Evolutionary conservation across 192 early-diverging fungal genomes (phyloP).

Genomic region (Chytriomyces hyalinus): DNA sequence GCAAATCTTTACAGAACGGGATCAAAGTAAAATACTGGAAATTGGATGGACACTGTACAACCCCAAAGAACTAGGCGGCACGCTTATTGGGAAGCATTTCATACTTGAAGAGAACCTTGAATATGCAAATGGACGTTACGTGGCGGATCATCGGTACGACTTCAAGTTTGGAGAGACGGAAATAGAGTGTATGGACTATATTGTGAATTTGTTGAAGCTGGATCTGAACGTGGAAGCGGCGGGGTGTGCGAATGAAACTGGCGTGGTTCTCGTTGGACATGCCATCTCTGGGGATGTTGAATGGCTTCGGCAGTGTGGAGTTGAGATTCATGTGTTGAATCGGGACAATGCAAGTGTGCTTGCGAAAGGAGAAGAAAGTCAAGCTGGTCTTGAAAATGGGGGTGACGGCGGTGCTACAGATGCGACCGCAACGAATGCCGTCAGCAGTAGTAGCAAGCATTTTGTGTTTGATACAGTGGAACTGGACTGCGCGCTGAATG

Average conservation of each 20-base stretch:
- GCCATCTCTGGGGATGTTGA: constrained; percentile 18
- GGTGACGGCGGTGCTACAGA: neutral
- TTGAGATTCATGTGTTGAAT: neutral
- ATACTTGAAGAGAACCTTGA: constrained; percentile 22
- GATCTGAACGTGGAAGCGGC: constrained; percentile 15
- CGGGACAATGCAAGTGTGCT: too few relatives aligned
- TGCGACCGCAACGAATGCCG: neutral
- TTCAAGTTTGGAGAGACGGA: constrained; percentile 33
- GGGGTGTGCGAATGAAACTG: neutral
- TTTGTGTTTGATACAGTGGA: constrained; percentile 25
- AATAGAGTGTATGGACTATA: constrained; percentile 28
- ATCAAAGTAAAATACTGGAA: constrained; percentile 27
- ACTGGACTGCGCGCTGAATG: constrained; percentile 26
- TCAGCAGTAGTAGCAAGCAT: neutral
- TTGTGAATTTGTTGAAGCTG: constrained; percentile 16
- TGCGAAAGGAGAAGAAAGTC: neutral
- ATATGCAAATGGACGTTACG: constrained; percentile 16
- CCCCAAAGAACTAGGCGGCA: constrained; percentile 7
- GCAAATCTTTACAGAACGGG: constrained; percentile 2
- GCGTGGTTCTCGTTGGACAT: constrained; percentile 24
- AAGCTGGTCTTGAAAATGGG: constrained; percentile 2
- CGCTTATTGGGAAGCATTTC: constrained; percentile 30
- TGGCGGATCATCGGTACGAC: constrained; percentile 14
- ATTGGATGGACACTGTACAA: constrained; percentile 32
- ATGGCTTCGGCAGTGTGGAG: constrained; percentile 28